Evolutionary conservation across 257 asterid genomes (phyloP), one percentile per base, ranked within the genome.

Genomic region (Eucommia ulmoides): DNA sequence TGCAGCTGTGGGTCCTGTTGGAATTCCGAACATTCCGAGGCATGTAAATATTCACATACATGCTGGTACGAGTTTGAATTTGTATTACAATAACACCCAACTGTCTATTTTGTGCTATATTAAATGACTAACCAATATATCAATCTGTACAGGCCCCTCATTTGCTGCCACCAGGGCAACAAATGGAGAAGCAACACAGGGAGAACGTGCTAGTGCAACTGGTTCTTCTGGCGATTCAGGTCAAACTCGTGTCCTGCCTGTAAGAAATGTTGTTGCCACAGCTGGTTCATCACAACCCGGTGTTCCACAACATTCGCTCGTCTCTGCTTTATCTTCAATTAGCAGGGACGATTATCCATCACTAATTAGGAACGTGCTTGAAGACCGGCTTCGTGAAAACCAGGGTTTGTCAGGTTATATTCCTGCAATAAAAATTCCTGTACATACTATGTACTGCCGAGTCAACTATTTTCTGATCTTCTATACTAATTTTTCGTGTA

Each of bases 31-130:
- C 54, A 45, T 63, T 33, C 66, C 88, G n/a, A 81, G 97, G 74
- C 74, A 79, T 70, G 86, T 88, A 51, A 81, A 84, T 66, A 81
- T 84, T 61, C 97, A 88, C 57, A 84, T 88, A 58, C 95, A 84
- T 60, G 42, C 95, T 21, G 95, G 97, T 84, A 73, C 18, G 71
- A 50, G 55, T 48, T 18, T 42, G 38, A 29, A 29, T 29, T 29
- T 29, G 38, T 5, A n/a, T n/a, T n/a, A n/a, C 2, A 2, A 15
- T 4, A 2, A 35, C 2, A 6, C 16, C 11, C 5, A 10, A 10
- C 16, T 35, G 44, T n/a, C n/a, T n/a, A n/a, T n/a, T n/a, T n/a
- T n/a, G n/a, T n/a, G n/a, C n/a, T n/a, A n/a, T n/a, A n/a, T n/a
- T n/a, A n/a, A n/a, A n/a, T n/a, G n/a, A n/a, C n/a, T n/a, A n/a